Evolutionary conservation across 2,329 filamentous ascomycete species (phyloP).

Genomic region (Chaetomium strumarium): DNA sequence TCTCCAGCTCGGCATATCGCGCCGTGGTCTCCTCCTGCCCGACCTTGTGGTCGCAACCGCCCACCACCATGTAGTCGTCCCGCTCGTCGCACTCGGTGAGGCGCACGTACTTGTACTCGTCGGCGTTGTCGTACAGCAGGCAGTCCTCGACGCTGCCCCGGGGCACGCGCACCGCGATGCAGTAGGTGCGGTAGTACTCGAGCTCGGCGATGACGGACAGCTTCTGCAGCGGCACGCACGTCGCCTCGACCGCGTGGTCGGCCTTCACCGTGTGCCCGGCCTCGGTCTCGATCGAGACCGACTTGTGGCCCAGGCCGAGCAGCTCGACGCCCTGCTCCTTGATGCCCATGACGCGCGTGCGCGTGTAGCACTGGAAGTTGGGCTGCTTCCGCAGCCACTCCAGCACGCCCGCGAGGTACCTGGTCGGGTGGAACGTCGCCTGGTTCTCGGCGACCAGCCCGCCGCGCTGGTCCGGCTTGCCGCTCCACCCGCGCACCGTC

Average conservation of each 20-base stretch:
- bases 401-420: slow-evolving; percentile 48
- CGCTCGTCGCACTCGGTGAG: slow-evolving; percentile 47
- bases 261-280: slow-evolving; percentile 42
- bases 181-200: slow-evolving; percentile 50
- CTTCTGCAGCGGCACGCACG: slow-evolving; percentile 50
- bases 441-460: slow-evolving; percentile 43
- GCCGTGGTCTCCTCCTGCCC: slow-evolving; percentile 42
- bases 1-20: slow-evolving; percentile 46
- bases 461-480: slow-evolving; percentile 44
- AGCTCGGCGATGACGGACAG: slow-evolving; percentile 47
- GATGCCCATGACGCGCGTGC: slow-evolving; percentile 42
- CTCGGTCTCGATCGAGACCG: slow-evolving; percentile 41
- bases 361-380: slow-evolving; percentile 48
- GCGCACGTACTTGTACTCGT: slow-evolving; percentile 50
- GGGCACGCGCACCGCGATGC: slow-evolving; percentile 49
- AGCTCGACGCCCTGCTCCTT: slow-evolving; percentile 44
- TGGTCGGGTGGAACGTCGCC: slow-evolving; percentile 52
- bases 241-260: slow-evolving; percentile 47
- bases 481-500: slow-evolving; percentile 47
- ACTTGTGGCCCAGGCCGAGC: slow-evolving; percentile 39
- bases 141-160: slow-evolving; percentile 47
- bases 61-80: slow-evolving; percentile 50
- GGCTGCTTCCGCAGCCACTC: slow-evolving; percentile 45
- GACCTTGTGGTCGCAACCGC: slow-evolving; percentile 54
- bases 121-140: slow-evolving; percentile 49